These are phyloP conservation scores for Phytopythium montanum DNA, from an alignment of 352 stramenopile species.

Conservation along the genomic window DNA sequence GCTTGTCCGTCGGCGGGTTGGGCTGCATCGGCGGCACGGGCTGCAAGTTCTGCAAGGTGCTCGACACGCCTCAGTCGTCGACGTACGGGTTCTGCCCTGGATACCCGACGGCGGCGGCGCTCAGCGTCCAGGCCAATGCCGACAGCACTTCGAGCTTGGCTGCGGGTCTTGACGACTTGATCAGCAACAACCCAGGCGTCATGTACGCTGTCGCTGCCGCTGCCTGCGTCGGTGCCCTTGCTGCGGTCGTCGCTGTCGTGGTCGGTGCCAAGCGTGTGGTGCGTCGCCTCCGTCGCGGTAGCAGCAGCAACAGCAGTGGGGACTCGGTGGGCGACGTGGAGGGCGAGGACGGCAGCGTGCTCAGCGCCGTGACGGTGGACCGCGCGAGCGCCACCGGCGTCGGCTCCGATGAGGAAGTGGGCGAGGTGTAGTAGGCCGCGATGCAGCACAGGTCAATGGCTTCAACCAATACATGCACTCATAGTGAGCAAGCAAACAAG, in stretches of 20 bases:
- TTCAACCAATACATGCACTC: neutral
- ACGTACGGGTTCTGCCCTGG: slow-evolving; percentile 22
- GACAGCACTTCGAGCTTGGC: neutral
- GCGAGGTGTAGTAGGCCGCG: neutral
- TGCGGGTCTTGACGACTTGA: neutral
- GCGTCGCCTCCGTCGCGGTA: slow-evolving; percentile 10
- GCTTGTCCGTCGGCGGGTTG: slow-evolving; percentile 10
- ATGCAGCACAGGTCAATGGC: neutral
- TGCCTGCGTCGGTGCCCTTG: slow-evolving; percentile 22
- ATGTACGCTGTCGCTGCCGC: neutral
- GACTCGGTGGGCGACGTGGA: slow-evolving; percentile 2
- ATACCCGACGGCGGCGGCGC: neutral
- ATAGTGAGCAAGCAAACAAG: slow-evolving; percentile 1
- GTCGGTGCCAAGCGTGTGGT: slow-evolving; percentile 23
- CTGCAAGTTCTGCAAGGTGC: slow-evolving; percentile 25
- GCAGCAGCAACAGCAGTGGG: slow-evolving; percentile 6
- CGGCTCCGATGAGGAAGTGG: slow-evolving; percentile 4
- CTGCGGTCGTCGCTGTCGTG: slow-evolving; percentile 20
- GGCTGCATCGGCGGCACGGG: slow-evolving; percentile 1
- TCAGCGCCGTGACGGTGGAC: slow-evolving; percentile 14
- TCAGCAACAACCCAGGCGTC: neutral
- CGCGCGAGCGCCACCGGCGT: slow-evolving; percentile 5
- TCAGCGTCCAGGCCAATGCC: neutral
- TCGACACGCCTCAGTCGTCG: slow-evolving; percentile 18
- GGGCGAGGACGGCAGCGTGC: slow-evolving; percentile 17